A percentile compares a stretch with the other conserved stretches of the same genome.
Conservation (phyloP, 371 early-diverging fungal species). For the Mortierella sp. region DNA sequence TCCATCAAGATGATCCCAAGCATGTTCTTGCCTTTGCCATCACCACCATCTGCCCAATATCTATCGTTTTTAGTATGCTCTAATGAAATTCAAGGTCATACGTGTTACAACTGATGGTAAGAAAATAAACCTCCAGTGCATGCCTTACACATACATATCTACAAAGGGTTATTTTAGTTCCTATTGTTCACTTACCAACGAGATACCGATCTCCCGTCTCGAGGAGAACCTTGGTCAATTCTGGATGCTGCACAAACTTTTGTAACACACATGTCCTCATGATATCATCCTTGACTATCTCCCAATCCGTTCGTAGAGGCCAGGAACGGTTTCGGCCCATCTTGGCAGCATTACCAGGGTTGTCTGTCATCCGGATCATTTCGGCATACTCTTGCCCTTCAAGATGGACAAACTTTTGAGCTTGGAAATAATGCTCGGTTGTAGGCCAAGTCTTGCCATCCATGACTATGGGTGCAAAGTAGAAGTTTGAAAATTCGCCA, state of each 20-base stretch:
- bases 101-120: too few relatives aligned
- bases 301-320: slow-evolving; percentile 62
- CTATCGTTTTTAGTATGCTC: slow-evolving; percentile 61
- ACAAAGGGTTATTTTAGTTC: too few relatives aligned
- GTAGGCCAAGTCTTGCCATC: slow-evolving; percentile 58
- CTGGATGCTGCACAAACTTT: slow-evolving; percentile 61
- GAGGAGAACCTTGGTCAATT: slow-evolving; percentile 42
- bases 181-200: too few relatives aligned
- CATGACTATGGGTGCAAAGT: slow-evolving; percentile 50
- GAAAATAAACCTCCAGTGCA: too few relatives aligned
- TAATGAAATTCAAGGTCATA: background rate
- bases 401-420: slow-evolving; percentile 56
- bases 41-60: slow-evolving; percentile 66
- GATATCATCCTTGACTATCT: slow-evolving; percentile 59
- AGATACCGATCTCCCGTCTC: slow-evolving; percentile 51
- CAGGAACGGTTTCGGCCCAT: slow-evolving; percentile 50
- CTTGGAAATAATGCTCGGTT: slow-evolving; percentile 65
- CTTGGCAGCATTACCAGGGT: slow-evolving; percentile 56
- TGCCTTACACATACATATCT: too few relatives aligned
- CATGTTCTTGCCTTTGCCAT: slow-evolving; percentile 60
- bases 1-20: slow-evolving; percentile 57
- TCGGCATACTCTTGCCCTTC: slow-evolving; percentile 41
- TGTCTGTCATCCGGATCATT: slow-evolving; percentile 29
- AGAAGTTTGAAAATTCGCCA: slow-evolving; percentile 65
- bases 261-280: slow-evolving; percentile 58